Evolutionary conservation across 202 grass and related monocot genomes (phyloP).

Genomic region (Schoenoplectus tabernaemontani): DNA sequence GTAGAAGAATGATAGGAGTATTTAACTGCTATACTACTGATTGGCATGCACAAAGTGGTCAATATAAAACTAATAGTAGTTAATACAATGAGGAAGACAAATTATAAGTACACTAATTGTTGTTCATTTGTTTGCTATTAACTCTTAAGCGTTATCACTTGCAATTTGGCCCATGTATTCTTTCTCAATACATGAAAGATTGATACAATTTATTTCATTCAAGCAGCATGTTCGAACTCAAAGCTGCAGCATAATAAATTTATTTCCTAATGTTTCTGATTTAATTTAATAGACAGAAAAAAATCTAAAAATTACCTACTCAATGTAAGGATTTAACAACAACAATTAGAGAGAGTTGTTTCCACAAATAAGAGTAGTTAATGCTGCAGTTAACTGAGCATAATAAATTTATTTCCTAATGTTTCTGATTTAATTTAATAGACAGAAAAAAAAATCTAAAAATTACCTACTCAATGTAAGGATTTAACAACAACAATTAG

Average conservation of each 20-base stretch:
- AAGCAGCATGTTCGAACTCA: background rate
- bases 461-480: background rate
- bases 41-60: background rate
- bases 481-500: background rate
- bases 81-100: background rate
- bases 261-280: background rate
- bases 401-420: background rate
- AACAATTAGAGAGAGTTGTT: background rate
- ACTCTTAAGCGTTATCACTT: background rate
- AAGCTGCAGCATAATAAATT: background rate
- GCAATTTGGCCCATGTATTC: background rate
- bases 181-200: background rate
- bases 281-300: background rate
- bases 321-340: background rate
- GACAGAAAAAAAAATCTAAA: background rate
- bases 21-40: background rate
- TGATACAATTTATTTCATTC: background rate
- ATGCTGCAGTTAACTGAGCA: background rate
- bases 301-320: background rate
- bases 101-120: background rate
- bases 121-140: background rate
- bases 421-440: background rate
- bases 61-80: background rate
- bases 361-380: background rate
- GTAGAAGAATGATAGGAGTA: background rate